phyloP scores from a whole-genome alignment of 2,329 filamentous ascomycete genomes.

The Fusarium burgessii region DNA sequence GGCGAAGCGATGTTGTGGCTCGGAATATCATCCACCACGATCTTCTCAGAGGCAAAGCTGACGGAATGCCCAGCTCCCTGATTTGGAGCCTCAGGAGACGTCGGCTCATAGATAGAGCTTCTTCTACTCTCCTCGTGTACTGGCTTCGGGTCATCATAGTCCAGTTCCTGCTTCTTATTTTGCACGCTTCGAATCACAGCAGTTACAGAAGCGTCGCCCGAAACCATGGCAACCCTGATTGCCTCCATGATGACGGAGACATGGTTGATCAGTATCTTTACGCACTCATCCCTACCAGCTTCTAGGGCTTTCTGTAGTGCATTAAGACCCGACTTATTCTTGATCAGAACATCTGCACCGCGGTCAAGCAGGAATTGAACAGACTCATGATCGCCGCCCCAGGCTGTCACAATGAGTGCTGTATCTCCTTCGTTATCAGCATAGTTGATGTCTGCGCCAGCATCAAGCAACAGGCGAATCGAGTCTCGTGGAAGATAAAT shows the following conservation, averaged over 20 bases:
- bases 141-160: conserved; percentile 15
- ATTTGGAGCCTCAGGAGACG: not conserved
- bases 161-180: conserved; percentile 20
- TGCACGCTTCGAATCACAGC: conserved; percentile 30
- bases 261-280: conserved; percentile 51
- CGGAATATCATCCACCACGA: not conserved
- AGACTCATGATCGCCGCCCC: conserved; percentile 45
- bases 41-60: conserved; percentile 12
- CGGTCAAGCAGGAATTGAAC: conserved; percentile 23
- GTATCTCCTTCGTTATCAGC: conserved; percentile 52
- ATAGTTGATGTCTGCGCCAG: conserved; percentile 54
- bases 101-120: conserved; percentile 1
- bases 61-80: not conserved
- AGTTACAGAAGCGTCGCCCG: conserved; percentile 17
- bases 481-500: conserved; percentile 49
- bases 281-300: conserved; percentile 34
- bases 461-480: conserved; percentile 50
- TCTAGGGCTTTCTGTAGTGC: conserved; percentile 11
- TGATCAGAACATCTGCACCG: conserved; percentile 22
- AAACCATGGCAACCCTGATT: conserved; percentile 20
- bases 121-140: not conserved
- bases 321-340: conserved; percentile 4
- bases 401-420: conserved; percentile 54
- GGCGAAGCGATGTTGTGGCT: not conserved
- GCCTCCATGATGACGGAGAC: conserved; percentile 35